Percentiles rank a stretch among this genome's conserved stretches.
Conservation (phyloP, 306 rosid species). For the Trifolium pratense region DNA sequence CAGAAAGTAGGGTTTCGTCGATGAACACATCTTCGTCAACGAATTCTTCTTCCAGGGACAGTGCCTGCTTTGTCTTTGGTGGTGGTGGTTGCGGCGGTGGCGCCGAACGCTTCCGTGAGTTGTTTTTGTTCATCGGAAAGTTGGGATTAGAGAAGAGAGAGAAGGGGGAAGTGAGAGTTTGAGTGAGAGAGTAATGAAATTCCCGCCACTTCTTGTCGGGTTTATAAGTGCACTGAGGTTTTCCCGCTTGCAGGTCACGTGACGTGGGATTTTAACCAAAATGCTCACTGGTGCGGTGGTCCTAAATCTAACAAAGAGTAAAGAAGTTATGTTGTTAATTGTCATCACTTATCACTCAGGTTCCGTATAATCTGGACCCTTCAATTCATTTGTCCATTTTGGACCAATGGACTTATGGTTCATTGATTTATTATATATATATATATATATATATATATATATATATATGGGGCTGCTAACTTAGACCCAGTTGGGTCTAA, state of each 20-base stretch:
- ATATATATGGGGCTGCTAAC: too few relatives aligned
- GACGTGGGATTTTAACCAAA: neutral
- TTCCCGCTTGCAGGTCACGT: conserved; percentile 43
- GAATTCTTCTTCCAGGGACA: conserved; percentile 75
- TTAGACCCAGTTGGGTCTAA: too few relatives aligned
- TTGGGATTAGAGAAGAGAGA: conserved; percentile 2
- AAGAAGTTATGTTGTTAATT: too few relatives aligned
- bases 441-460: too few relatives aligned
- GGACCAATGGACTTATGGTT: too few relatives aligned
- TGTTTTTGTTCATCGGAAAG: conserved; percentile 42
- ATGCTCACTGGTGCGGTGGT: too few relatives aligned
- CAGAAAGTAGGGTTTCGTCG: conserved; percentile 70
- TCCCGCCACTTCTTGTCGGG: conserved; percentile 65
- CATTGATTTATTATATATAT: too few relatives aligned
- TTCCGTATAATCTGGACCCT: too few relatives aligned
- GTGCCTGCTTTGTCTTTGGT: conserved; percentile 59
- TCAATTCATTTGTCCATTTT: too few relatives aligned
- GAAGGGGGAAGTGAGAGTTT: neutral
- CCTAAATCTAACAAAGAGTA: too few relatives aligned
- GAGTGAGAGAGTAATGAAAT: conserved; percentile 11
- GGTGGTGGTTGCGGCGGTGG: conserved; percentile 55
- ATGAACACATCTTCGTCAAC: conserved; percentile 89
- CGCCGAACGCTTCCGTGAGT: conserved; percentile 61
- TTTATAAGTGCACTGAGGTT: neutral
- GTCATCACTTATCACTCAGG: too few relatives aligned